Evolutionary conservation across 2,329 filamentous ascomycete species (phyloP), one percentile per base, ranked within the genome.

Genomic region (Remersonia thermophila): DNA sequence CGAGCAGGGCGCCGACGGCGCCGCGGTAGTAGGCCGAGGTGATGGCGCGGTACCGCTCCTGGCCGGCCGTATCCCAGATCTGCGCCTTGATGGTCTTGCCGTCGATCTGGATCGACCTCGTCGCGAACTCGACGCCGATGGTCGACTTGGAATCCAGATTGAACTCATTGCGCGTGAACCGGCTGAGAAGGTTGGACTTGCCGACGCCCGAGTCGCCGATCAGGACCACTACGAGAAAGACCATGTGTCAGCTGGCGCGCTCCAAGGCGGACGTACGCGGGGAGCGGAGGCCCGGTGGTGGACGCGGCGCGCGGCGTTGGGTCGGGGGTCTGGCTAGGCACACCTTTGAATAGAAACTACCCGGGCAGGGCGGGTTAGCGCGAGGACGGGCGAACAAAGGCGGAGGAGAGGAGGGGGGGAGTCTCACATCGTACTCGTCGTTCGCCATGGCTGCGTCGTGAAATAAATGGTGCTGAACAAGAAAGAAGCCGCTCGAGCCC

Each of bases 1-100:
- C 91, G 47, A 98, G 83, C 42, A 98, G 78, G 46, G 91, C 91
- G 53, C 91, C 91, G 39, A 98, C 91, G 37, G 91, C 93, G 55
- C 91, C 93, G 54, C 91, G 83, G 67, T 98, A 98, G 71, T 98
- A 98, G 51, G 91, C 91, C 42, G 91, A 95, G 52, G 91, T 98
- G 62, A 98, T 98, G 60, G 91, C 91, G 60, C 93, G 84, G 71
- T 96, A 98, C 61, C 91, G 82, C 67, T 98, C 91, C 69, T 98
- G 91, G 51, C 91, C 91, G 50, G 91, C 91, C 41, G 91, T 98
- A 70, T 98, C 91, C 91, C 93, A 98, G 56, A 98, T 98, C 71
- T 98, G 91, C 53, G 91, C 91, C 74, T 98, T 98, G 78, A 98
- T 98, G 47, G 91, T 98, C 76, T 98, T 98, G 58, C 83, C 83